Percentiles rank a stretch among this genome's conserved stretches.
phyloP scores from a whole-genome alignment of 108 stramenopile species.

The Skeletonema potamos region DNA sequence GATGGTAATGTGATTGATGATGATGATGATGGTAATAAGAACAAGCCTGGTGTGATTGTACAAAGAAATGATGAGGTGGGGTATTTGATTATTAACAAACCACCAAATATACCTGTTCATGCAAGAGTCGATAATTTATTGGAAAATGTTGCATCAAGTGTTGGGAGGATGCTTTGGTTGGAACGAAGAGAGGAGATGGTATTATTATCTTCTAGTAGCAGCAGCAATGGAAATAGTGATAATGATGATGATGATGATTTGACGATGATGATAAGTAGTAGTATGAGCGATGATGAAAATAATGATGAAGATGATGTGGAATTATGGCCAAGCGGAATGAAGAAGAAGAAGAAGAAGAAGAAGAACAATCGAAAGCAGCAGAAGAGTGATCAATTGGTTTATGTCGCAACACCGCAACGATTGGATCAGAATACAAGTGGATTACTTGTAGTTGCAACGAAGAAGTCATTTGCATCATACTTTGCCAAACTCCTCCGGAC shows the following conservation, averaged over 20 bases:
- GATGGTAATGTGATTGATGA: not conserved
- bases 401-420: conserved; percentile 72
- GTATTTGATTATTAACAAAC: conserved; percentile 78
- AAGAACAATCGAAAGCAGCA: conserved; percentile 13
- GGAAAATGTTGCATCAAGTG: conserved; percentile 75
- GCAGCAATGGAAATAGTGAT: not conserved
- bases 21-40: not conserved
- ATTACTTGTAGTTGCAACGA: conserved; percentile 75
- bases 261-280: not conserved
- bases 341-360: conserved; percentile 7
- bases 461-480: conserved; percentile 76
- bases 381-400: conserved; percentile 42
- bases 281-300: not conserved
- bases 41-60: conserved; percentile 59
- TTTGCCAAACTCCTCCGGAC: conserved; percentile 73
- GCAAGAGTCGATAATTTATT: conserved; percentile 78
- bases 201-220: not conserved
- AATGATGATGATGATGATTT: not conserved
- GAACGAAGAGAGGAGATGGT: conserved; percentile 12
- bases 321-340: conserved; percentile 10
- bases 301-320: not conserved
- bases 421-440: conserved; percentile 86
- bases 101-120: conserved; percentile 78
- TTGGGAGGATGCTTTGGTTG: conserved; percentile 39
- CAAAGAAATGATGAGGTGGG: conserved; percentile 44